Percentiles rank a stretch among this genome's conserved stretches.
phyloP scores from a whole-genome alignment of 2,329 filamentous ascomycete genomes.

The Massarina eburnea region DNA sequence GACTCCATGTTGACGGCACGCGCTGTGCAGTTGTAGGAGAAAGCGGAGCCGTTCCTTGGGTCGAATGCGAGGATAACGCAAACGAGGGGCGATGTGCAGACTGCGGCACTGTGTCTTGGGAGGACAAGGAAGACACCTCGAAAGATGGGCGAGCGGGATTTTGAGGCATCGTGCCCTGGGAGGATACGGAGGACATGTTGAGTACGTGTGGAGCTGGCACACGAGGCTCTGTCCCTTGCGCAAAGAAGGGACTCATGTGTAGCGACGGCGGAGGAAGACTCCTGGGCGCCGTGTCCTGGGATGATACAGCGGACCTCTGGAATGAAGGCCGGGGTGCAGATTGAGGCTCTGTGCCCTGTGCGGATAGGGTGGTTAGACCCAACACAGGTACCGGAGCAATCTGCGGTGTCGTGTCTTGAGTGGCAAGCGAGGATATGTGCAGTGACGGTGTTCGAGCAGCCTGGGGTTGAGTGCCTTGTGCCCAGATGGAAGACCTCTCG shows the following conservation, averaged over 20 bases:
- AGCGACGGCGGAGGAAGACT: constrained; percentile 15
- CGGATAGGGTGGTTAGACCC: constrained; percentile 16
- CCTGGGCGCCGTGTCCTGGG: constrained; percentile 22
- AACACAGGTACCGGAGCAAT: constrained; percentile 18
- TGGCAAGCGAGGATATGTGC: constrained; percentile 21
- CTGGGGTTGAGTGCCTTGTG: constrained; percentile 30
- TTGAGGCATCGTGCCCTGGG: constrained; percentile 17
- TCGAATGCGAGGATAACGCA: constrained; percentile 14
- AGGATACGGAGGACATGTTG: constrained; percentile 17
- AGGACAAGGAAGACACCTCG: constrained; percentile 13
- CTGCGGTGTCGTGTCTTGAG: constrained; percentile 28
- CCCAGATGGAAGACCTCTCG: constrained; percentile 29
- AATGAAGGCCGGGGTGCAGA: constrained; percentile 8
- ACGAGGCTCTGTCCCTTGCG: constrained; percentile 25
- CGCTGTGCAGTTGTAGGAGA: constrained; percentile 32
- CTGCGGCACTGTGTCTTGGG: constrained; percentile 12
- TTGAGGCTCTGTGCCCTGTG: constrained; percentile 16
- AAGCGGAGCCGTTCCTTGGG: constrained; percentile 29
- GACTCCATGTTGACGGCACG: constrained; percentile 24
- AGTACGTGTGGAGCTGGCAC: constrained; percentile 14
- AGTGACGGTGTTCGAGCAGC: constrained; percentile 16
- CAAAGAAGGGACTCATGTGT: constrained; percentile 14
- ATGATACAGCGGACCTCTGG: constrained; percentile 14
- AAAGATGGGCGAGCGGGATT: constrained; percentile 7
- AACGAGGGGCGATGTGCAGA: constrained; percentile 6